These are phyloP conservation scores for Tolypocladium paradoxum DNA, from an alignment of 2,329 filamentous ascomycete genomes.

Conservation along the genomic window DNA sequence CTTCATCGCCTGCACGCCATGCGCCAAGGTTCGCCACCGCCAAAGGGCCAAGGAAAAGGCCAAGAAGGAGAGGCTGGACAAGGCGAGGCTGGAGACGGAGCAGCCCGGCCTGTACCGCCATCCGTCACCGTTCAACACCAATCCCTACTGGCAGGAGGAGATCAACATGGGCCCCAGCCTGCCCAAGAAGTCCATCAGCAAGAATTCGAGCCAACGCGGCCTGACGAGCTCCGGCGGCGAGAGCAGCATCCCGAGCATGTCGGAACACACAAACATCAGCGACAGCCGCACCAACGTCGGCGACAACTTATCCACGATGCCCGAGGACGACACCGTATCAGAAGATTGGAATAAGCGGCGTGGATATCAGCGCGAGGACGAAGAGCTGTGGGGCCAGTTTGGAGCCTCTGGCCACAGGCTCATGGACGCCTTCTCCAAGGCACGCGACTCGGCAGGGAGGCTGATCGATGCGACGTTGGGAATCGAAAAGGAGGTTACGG, in stretches of 20 bases:
- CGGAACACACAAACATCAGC: slow-evolving; percentile 25
- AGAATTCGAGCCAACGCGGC: slow-evolving; percentile 48
- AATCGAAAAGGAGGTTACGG: slow-evolving; percentile 40
- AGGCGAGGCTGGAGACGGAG: slow-evolving; percentile 53
- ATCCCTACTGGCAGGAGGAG: slow-evolving; percentile 81
- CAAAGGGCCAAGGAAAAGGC: slow-evolving; percentile 62
- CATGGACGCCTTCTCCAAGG: slow-evolving; percentile 48
- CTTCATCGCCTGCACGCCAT: slow-evolving; percentile 68
- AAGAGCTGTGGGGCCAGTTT: slow-evolving; percentile 65
- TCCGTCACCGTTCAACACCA: slow-evolving; percentile 73
- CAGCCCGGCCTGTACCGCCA: slow-evolving; percentile 69
- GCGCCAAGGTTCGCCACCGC: slow-evolving; percentile 58
- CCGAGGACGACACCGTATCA: slow-evolving; percentile 27
- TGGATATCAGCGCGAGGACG: slow-evolving; percentile 78
- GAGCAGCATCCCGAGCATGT: slow-evolving; percentile 34
- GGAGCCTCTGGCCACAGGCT: slow-evolving; percentile 43
- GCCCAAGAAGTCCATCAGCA: slow-evolving; percentile 49
- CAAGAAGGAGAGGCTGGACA: slow-evolving; percentile 54
- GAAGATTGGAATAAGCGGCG: slow-evolving; percentile 59
- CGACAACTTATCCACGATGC: slow-evolving; percentile 16
- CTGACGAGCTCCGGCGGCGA: slow-evolving; percentile 47
- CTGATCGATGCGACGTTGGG: slow-evolving; percentile 41
- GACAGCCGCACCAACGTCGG: slow-evolving; percentile 23
- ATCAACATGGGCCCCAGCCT: slow-evolving; percentile 71
- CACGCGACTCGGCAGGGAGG: slow-evolving; percentile 43